Evolutionary conservation across 768 basidiomycete genomes (phyloP).

Genomic region (Postia placenta): DNA sequence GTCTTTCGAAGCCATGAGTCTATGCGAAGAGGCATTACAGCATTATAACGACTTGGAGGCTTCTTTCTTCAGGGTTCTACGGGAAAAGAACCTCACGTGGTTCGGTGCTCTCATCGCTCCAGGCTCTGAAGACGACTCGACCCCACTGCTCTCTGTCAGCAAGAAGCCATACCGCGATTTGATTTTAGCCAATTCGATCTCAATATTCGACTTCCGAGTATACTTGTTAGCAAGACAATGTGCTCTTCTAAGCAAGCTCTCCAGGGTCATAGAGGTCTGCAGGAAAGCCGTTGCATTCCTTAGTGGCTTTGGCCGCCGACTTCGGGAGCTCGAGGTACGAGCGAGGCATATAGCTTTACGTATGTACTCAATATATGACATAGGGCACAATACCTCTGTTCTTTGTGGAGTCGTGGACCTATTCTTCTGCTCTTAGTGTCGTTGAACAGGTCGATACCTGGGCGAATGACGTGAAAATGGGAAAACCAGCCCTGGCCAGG

Average conservation of each 20-base stretch:
- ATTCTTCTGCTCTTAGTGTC: conserved; percentile 80
- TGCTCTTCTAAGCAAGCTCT: conserved; percentile 61
- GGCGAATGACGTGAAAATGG: conserved; percentile 44
- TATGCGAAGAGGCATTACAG: conserved; percentile 83
- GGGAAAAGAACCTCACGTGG: conserved; percentile 86
- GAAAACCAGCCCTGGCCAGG: conserved; percentile 38
- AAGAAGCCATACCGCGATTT: conserved; percentile 88
- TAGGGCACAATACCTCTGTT: conserved; percentile 52
- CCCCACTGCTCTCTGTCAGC: conserved; percentile 67
- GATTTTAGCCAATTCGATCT: conserved; percentile 85
- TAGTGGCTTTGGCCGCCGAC: conserved; percentile 62
- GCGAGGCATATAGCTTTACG: background rate
- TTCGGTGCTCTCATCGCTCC: conserved; percentile 81
- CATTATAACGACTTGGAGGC: conserved; percentile 91
- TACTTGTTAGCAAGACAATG: conserved; percentile 90
- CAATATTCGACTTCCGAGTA: conserved; percentile 88
- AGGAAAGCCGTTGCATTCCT: conserved; percentile 72
- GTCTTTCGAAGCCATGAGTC: conserved; percentile 85
- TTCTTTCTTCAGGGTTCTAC: conserved; percentile 66
- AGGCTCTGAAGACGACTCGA: conserved; percentile 65
- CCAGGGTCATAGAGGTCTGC: conserved; percentile 63
- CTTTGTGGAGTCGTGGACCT: conserved; percentile 92
- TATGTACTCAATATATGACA: conserved; percentile 4
- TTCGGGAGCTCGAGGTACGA: conserved; percentile 71
- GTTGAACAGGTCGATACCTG: conserved; percentile 77